phyloP scores from a whole-genome alignment of 192 early-diverging fungal species.

The Coemansia sp. region DNA sequence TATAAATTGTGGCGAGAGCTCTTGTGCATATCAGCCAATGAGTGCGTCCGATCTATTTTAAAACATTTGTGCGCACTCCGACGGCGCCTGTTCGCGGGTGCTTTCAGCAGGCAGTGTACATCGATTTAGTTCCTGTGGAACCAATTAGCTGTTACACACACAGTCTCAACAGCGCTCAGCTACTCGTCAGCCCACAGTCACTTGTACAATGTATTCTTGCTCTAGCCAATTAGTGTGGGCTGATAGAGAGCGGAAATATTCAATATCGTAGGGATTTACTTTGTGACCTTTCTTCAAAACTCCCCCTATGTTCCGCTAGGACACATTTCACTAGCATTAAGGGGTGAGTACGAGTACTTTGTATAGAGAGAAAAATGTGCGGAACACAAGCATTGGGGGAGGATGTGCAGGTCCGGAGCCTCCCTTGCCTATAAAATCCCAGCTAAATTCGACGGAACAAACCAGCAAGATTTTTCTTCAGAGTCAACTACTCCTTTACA shows the following conservation, averaged over 20 bases:
- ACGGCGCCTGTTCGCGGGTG: background rate
- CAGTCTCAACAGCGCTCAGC: constrained; percentile 2
- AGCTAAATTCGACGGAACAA: background rate
- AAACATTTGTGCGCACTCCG: constrained; percentile 6
- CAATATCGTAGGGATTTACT: background rate
- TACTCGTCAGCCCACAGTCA: constrained; percentile 11
- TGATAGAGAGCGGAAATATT: constrained; percentile 2
- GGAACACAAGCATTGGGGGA: constrained; percentile 6
- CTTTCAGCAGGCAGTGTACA: background rate
- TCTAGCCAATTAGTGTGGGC: constrained; percentile 7
- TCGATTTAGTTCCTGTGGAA: constrained; percentile 8
- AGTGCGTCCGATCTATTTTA: background rate
- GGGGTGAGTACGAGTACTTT: background rate
- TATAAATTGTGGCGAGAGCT: constrained; percentile 1
- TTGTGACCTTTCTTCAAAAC: background rate
- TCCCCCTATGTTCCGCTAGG: background rate
- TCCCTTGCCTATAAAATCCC: background rate
- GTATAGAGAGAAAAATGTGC: background rate
- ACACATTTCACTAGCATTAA: background rate
- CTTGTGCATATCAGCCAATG: constrained; percentile 3
- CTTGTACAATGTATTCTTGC: background rate
- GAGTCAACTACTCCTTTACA: constrained; percentile 8
- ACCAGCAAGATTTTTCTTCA: background rate
- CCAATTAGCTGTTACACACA: constrained; percentile 3
- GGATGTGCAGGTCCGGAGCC: constrained; percentile 6